Evolutionary conservation across 75 land plant species (phyloP), one percentile per base, ranked within the genome.

Genomic region (Selaginella tamariscina): DNA sequence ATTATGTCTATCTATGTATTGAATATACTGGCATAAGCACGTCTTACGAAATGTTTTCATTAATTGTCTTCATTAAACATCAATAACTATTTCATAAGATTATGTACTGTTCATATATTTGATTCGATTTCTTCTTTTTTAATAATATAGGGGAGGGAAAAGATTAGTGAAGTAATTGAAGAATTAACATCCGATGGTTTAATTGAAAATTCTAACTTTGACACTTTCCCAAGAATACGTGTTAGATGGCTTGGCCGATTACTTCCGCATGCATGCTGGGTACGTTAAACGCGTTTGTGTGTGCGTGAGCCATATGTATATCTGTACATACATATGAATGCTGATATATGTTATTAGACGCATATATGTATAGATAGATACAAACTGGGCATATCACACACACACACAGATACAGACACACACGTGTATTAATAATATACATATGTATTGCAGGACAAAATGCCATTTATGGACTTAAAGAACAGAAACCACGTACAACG

Each of bases 261-360:
- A 24, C 88, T 87, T 57, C 85, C 88, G 30, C 80, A 82, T 68
- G 88, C 85, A 76, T 77, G 85, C 54, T 87, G 88, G 88, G 91
- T 87, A 27, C 57, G 79, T 64, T 31, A 21, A 21, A 33, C 33
- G 5, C 5, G 24, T 59, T 2, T 59, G 8, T n/a, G 18, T 9
- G 26, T 59, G 54, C 20, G 54, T 20, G 20, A 49, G 54, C 18
- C 11, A 11, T 20, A 11, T 49, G 54, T 11, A 49, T 49, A 49
- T 49, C 54, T 59, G 26, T 20, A 57, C n/a, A 5, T 57, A 9
- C 54, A 9, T 22, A 5, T 5, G 62, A 2, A 57, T 27, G 26
- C 26, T 8, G 26, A 57, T 57, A 64, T 57, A 27, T 2, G 8
- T 5, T 21, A n/a, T n/a, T n/a, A n/a, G n/a, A n/a, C 62, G 2